Conservation (phyloP, 805 yeast genomes). For the Spathaspora boniae region DNA sequence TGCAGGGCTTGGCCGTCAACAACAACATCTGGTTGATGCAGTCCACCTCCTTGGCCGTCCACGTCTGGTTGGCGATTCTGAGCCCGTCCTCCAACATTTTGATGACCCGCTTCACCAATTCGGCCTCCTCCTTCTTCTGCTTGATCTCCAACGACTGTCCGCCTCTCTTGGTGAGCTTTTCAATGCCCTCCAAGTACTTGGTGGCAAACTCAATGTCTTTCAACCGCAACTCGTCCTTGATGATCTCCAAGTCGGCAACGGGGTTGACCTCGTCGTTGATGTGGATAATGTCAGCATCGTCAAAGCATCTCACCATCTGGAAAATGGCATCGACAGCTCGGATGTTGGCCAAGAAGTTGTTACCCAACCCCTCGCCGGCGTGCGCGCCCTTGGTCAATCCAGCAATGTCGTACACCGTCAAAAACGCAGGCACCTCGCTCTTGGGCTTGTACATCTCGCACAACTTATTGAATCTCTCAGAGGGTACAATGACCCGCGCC, state of each 20-base stretch:
- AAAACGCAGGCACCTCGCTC: slow-evolving; percentile 83
- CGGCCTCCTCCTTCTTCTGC: slow-evolving; percentile 81
- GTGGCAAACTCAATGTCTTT: slow-evolving; percentile 95
- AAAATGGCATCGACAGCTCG: slow-evolving; percentile 97
- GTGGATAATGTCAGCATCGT: slow-evolving; percentile 96
- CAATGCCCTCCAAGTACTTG: slow-evolving; percentile 73
- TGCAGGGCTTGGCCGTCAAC: slow-evolving; percentile 93
- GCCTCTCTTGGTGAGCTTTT: slow-evolving; percentile 79
- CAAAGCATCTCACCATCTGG: slow-evolving; percentile 97
- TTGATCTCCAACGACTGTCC: slow-evolving; percentile 88
- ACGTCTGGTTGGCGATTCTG: slow-evolving; percentile 80
- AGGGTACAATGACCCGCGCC: slow-evolving; percentile 92
- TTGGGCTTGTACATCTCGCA: slow-evolving; percentile 76
- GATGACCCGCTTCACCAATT: slow-evolving; percentile 69
- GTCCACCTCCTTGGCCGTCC: slow-evolving; percentile 92
- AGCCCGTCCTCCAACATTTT: slow-evolving; percentile 76
- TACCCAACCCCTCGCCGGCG: slow-evolving; percentile 96
- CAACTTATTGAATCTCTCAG: slow-evolving; percentile 78
- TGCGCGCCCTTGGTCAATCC: slow-evolving; percentile 97
- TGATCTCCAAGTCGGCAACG: slow-evolving; percentile 88
- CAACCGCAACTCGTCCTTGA: slow-evolving; percentile 85
- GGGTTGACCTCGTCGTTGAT: slow-evolving; percentile 94
- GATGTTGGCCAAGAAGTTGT: slow-evolving; percentile 93
- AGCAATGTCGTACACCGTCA: slow-evolving; percentile 95
- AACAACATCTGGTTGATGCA: slow-evolving; percentile 80